Evolutionary conservation across 108 stramenopile species (phyloP).

Genomic region (Fistulifera solaris): DNA sequence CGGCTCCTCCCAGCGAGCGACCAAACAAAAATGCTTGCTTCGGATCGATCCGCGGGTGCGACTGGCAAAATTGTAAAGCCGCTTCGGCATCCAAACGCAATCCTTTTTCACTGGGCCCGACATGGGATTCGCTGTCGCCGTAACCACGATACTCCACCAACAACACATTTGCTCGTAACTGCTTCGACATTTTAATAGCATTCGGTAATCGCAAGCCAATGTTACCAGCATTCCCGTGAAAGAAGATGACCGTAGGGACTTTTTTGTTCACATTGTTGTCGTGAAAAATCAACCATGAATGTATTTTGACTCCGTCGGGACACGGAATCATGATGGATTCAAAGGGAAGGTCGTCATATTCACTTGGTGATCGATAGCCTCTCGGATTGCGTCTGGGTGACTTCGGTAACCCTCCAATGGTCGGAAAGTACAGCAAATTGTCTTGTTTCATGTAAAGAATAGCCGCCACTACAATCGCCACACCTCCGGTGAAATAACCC

Average conservation of each 20-base stretch:
- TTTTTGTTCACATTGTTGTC: constrained; percentile 8
- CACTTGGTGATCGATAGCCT: constrained; percentile 59
- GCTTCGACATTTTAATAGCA: constrained; percentile 61
- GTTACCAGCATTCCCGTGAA: constrained; percentile 98
- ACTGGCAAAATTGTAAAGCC: constrained; percentile 18
- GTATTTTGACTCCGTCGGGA: constrained; percentile 55
- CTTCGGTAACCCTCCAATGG: constrained; percentile 58
- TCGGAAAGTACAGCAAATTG: constrained; percentile 66
- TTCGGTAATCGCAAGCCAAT: constrained; percentile 90
- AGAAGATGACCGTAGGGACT: constrained; percentile 84
- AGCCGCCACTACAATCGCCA: constrained; percentile 22
- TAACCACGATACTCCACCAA: constrained; percentile 93
- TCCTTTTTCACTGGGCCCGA: constrained; percentile 65
- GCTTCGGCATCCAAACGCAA: constrained; percentile 85
- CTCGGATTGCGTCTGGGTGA: constrained; percentile 52
- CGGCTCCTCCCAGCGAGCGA: constrained; percentile 87
- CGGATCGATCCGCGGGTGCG: constrained; percentile 51
- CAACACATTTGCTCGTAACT: constrained; percentile 64
- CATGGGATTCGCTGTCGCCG: constrained; percentile 50
- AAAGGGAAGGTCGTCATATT: constrained; percentile 48
- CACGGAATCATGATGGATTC: constrained; percentile 51
- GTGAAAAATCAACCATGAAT: constrained; percentile 80
- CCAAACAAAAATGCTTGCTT: constrained; percentile 79
- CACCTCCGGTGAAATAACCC: constrained; percentile 5
- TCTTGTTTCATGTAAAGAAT: constrained; percentile 66